phyloP scores from a whole-genome alignment of 495 filamentous ascomycete species.

The Lophiostoma macrostomum region DNA sequence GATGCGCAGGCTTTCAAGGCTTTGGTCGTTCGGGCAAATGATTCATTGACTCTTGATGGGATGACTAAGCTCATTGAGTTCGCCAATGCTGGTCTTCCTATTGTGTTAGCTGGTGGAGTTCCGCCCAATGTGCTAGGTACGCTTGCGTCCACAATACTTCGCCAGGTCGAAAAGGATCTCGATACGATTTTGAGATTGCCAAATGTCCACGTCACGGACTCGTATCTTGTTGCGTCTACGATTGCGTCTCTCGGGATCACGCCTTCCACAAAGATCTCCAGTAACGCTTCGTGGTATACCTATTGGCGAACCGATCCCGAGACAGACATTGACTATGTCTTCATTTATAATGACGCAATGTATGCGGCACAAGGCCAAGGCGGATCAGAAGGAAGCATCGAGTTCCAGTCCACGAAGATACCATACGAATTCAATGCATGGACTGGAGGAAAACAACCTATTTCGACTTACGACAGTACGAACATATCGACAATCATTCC shows the following conservation, averaged over 20 bases:
- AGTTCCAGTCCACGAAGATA: slow-evolving; percentile 16
- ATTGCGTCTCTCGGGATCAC: slow-evolving; percentile 11
- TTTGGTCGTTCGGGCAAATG: slow-evolving; percentile 9
- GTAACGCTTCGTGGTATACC: slow-evolving; percentile 16
- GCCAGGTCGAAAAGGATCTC: slow-evolving; percentile 6
- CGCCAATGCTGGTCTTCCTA: slow-evolving; percentile 8
- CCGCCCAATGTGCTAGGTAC: slow-evolving; percentile 8
- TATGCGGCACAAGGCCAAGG: neutral
- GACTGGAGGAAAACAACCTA: slow-evolving; percentile 42
- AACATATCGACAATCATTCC: slow-evolving; percentile 32
- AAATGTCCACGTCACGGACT: slow-evolving; percentile 10
- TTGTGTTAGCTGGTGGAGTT: slow-evolving; percentile 14
- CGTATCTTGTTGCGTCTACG: slow-evolving; percentile 10
- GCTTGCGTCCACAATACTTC: neutral
- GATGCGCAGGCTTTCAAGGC: slow-evolving; percentile 18
- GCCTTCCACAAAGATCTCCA: slow-evolving; percentile 11
- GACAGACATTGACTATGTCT: slow-evolving; percentile 13
- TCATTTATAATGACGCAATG: slow-evolving; percentile 21
- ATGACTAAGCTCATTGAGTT: slow-evolving; percentile 16
- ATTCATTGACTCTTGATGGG: slow-evolving; percentile 15
- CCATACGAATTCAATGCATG: slow-evolving; percentile 46
- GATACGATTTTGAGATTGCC: neutral
- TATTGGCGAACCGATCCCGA: slow-evolving; percentile 11
- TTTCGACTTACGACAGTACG: slow-evolving; percentile 36
- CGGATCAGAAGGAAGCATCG: slow-evolving; percentile 7